Base-by-base conservation (phyloP, 2,329 filamentous ascomycete species). In the Fusarium sp. region DNA sequence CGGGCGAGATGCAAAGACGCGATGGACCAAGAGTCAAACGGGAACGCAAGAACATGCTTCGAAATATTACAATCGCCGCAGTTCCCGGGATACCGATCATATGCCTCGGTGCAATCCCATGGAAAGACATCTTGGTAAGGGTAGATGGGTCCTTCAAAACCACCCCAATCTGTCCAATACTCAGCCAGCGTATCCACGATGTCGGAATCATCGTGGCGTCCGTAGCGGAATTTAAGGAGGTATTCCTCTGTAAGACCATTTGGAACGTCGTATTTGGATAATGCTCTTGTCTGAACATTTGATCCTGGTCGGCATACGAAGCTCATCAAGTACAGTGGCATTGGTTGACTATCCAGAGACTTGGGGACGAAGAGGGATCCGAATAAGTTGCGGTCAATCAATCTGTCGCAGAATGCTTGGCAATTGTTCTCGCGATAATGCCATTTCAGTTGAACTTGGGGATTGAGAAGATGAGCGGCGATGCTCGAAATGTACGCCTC, bases 31-130 rank as follows among this genome's bases (percentile, higher is more conserved):
- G 82, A 78, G 63, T 84, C 83, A 56, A 83, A 83, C 0, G 82
- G 83, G 27, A 83, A 84, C 0, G 82, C 82, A 67, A 80, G 81
- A 1, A 83, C 76, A 67, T 85, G 83, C 58, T 84, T 85, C 0
- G 82, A 67, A 4, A 85, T 70, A 35, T 80, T 83, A 70, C 83
- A 85, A 1, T 72, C 42, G 14, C 79, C 79, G 56, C 83, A 85
- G 8, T 64, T 75, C 9, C 74, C 73, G 0, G 80, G 80, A 33
- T 81, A 80, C 5, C 77, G 69, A 12, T 75, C 75, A 59, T 80
- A 83, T 3, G 82, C 83, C 59, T 84, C 81, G 1, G 82, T 84
- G 63, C 83, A 85, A 69, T 85, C 83, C 82, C 82, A 85, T 2
- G 82, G 83, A 52, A 85, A 85, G 18, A 83, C 50, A 54, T 81